phyloP scores from a whole-genome alignment of 495 filamentous ascomycete genomes.

The Aspergillus egyptiacus region DNA sequence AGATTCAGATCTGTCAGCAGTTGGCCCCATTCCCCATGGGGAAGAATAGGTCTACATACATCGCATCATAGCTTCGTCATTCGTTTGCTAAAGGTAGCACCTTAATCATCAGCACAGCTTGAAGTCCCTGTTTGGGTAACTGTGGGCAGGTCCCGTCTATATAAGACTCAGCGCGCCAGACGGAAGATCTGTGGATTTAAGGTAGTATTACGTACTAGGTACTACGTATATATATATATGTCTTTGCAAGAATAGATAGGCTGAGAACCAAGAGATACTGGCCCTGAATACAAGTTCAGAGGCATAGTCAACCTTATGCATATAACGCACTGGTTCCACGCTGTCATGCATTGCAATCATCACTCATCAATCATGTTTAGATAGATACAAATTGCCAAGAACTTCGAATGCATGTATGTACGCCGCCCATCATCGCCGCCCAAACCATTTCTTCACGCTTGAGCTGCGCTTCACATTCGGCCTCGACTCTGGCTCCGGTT shows the following conservation, averaged over 20 bases:
- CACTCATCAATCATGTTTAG: constrained; percentile 5
- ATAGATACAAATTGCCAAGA: constrained; percentile 6
- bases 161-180: no score
- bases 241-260: no score
- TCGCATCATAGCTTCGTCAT: neutral
- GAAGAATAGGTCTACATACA: neutral
- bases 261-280: no score
- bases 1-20: neutral
- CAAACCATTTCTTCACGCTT: constrained; percentile 36
- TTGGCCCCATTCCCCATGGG: neutral
- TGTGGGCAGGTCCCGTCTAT: no score
- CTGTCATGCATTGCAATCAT: neutral
- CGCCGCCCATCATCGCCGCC: constrained; percentile 21
- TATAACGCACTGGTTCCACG: no score
- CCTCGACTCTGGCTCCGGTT: constrained; percentile 14
- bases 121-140: no score
- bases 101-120: no score
- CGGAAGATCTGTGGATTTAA: no score
- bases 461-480: constrained; percentile 16
- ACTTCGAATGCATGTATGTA: neutral
- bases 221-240: no score
- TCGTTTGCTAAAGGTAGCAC: no score
- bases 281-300: no score
- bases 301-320: neutral
- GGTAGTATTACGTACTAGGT: no score